A percentile compares a stretch with the other conserved stretches of the same genome.
Evolutionary conservation across 805 yeast genomes (phyloP).

Genomic region (Candida maesae): DNA sequence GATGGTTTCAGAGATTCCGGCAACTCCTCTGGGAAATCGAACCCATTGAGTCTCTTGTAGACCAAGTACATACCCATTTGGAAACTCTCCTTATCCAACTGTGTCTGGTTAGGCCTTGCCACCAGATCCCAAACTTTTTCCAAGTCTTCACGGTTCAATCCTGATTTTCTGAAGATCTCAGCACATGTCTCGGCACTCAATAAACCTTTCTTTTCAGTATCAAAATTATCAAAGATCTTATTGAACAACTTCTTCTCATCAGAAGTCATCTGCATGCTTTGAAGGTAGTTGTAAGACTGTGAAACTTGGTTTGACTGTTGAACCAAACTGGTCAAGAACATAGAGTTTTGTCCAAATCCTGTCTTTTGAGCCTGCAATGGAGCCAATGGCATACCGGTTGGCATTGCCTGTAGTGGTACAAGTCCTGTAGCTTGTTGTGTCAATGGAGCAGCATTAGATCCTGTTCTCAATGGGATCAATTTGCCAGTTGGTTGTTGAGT

Average conservation of each 20-base stretch:
- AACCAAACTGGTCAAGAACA: conserved; percentile 48
- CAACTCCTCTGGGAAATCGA: conserved; percentile 69
- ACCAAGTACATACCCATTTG: conserved; percentile 97
- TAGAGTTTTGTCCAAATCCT: conserved; percentile 40
- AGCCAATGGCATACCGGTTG: not conserved
- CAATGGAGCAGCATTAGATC: conserved; percentile 25
- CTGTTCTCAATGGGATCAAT: not conserved
- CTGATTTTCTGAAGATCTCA: conserved; percentile 84
- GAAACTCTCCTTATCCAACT: conserved; percentile 86
- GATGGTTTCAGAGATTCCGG: conserved; percentile 94
- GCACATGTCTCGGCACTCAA: conserved; percentile 86
- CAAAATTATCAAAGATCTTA: conserved; percentile 88
- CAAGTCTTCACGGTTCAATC: conserved; percentile 80
- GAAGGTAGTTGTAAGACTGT: conserved; percentile 27
- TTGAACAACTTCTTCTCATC: conserved; percentile 86
- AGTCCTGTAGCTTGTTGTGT: conserved; percentile 55
- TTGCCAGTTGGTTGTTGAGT: conserved; percentile 61
- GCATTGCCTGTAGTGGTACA: conserved; percentile 37
- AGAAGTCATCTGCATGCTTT: conserved; percentile 54
- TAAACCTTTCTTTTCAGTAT: conserved; percentile 60
- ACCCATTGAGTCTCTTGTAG: conserved; percentile 84
- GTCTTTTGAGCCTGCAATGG: conserved; percentile 42
- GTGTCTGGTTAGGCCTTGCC: conserved; percentile 81
- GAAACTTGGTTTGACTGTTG: conserved; percentile 46
- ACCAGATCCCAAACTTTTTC: conserved; percentile 89